Percentiles rank a stretch among this genome's conserved stretches.
Conservation (phyloP, 1,284 basidiomycete genomes). For the Flammula alnicola region DNA sequence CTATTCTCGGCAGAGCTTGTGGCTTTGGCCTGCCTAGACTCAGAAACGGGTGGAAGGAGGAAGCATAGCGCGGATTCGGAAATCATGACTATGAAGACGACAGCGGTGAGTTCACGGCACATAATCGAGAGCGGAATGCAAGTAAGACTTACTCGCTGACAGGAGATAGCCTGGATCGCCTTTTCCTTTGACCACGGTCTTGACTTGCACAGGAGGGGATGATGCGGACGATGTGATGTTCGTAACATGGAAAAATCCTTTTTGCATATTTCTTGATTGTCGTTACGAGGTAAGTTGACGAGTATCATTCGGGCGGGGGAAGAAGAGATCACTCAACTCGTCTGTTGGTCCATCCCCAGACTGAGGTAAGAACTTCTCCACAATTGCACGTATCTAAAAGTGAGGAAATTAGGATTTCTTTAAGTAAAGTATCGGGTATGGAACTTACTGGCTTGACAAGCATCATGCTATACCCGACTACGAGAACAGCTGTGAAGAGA, state of each 20-base stretch:
- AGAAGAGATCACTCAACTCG: conserved; percentile 42
- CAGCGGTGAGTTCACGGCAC: not conserved
- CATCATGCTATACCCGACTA: conserved; percentile 40
- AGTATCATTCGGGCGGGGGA: no score
- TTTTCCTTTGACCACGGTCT: conserved; percentile 60
- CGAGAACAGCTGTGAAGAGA: conserved; percentile 43
- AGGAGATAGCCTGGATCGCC: conserved; percentile 85
- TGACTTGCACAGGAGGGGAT: conserved; percentile 54
- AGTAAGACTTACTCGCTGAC: conserved; percentile 55
- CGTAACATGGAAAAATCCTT: conserved; percentile 61
- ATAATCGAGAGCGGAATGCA: not conserved
- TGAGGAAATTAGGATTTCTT: no score
- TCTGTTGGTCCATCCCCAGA: conserved; percentile 69
- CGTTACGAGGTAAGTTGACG: not conserved
- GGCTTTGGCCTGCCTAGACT: conserved; percentile 16
- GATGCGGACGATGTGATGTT: conserved; percentile 40
- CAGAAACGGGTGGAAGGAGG: conserved; percentile 50
- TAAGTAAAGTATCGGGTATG: not conserved
- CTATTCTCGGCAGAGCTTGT: conserved; percentile 17
- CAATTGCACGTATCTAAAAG: conserved; percentile 55
- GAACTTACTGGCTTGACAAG: conserved; percentile 44
- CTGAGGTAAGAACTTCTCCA: conserved; percentile 53
- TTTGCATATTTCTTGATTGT: conserved; percentile 50
- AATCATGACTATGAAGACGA: conserved; percentile 63
- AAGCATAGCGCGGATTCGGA: conserved; percentile 77